These are phyloP conservation scores for Cyclanthera cordifolia DNA, from an alignment of 306 rosid genomes.

Conservation along the genomic window DNA sequence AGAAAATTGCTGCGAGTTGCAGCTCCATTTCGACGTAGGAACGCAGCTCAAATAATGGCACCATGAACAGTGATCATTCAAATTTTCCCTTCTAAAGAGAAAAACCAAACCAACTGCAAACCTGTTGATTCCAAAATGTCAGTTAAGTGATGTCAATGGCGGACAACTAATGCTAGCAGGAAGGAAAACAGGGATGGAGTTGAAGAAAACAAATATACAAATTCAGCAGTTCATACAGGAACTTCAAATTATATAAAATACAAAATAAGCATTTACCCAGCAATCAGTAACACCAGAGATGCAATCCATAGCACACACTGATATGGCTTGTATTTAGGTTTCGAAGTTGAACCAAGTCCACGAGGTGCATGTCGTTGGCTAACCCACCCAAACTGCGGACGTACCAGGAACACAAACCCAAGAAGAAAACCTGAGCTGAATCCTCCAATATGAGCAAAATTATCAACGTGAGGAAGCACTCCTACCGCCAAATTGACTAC, in stretches of 20 bases:
- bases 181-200: too few relatives aligned
- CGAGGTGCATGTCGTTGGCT: constrained; percentile 5
- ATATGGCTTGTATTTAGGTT: constrained; percentile 14
- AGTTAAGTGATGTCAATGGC: neutral
- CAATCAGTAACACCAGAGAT: constrained; percentile 13
- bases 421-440: constrained; percentile 18
- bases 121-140: neutral
- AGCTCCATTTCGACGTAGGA: constrained; percentile 17
- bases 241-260: neutral
- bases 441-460: constrained; percentile 21
- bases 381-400: constrained; percentile 18
- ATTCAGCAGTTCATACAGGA: neutral
- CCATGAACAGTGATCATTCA: constrained; percentile 18
- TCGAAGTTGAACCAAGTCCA: neutral
- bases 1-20: constrained; percentile 2
- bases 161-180: too few relatives aligned
- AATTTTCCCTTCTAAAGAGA: constrained; percentile 12
- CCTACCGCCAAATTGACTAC: constrained; percentile 15
- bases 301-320: constrained; percentile 16
- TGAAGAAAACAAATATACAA: too few relatives aligned
- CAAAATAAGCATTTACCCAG: constrained; percentile 8
- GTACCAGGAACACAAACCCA: constrained; percentile 13
- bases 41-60: constrained; percentile 19
- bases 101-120: constrained; percentile 10
- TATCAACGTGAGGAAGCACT: constrained; percentile 19